Evolutionary conservation across 2,329 filamentous ascomycete species (phyloP).

Genomic region (Plenodomus biglobosus): DNA sequence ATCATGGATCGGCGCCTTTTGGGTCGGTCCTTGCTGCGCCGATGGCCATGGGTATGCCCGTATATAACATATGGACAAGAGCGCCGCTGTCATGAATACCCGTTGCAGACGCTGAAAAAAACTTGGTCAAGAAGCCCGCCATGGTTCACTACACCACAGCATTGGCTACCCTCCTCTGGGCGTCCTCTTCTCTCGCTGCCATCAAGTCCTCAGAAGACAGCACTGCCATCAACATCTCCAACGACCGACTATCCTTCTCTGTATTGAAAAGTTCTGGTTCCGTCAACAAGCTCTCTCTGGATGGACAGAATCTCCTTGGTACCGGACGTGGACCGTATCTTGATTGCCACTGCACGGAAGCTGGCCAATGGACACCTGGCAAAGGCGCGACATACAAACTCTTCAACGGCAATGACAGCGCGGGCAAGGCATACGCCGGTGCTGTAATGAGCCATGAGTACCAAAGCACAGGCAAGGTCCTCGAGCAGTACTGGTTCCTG

Average conservation of each 20-base stretch:
- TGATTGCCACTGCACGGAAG: conserved; percentile 64
- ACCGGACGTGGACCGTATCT: conserved; percentile 60
- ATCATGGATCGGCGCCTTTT: not conserved
- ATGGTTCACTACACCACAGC: not conserved
- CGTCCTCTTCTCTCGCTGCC: conserved; percentile 6
- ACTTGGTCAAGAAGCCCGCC: not conserved
- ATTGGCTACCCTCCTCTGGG: conserved; percentile 1
- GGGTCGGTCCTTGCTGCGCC: not conserved
- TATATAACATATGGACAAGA: not conserved
- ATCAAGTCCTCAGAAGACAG: conserved; percentile 16
- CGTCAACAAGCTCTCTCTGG: conserved; percentile 42
- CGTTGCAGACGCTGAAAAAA: not conserved
- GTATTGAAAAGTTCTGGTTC: conserved; percentile 14
- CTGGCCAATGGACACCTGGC: conserved; percentile 62
- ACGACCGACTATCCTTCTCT: conserved; percentile 15
- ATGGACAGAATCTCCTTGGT: conserved; percentile 58
- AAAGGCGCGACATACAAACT: conserved; percentile 54
- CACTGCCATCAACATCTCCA: conserved; percentile 16
- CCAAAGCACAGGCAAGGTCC: conserved; percentile 57
- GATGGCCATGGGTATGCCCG: not conserved
- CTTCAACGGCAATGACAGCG: conserved; percentile 55
- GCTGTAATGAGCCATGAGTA: conserved; percentile 63
- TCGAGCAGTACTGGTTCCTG: conserved; percentile 68
- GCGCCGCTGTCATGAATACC: not conserved
- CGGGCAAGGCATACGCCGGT: conserved; percentile 58